phyloP scores from a whole-genome alignment of 768 basidiomycete genomes.

The Boletus reticuloceps region DNA sequence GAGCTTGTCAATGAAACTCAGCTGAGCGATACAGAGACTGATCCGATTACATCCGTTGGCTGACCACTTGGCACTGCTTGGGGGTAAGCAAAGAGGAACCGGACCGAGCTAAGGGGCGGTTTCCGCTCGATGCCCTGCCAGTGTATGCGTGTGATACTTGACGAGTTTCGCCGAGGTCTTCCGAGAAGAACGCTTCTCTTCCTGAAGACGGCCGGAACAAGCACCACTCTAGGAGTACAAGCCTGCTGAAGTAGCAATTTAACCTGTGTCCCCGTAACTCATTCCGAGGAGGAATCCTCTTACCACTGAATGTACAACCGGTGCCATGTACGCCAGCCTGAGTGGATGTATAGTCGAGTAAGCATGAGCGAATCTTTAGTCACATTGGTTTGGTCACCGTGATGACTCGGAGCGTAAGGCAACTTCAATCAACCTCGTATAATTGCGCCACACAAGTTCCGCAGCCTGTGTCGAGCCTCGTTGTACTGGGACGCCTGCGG shows the following conservation, averaged over 20 bases:
- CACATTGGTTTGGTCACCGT: background rate
- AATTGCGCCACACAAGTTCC: background rate
- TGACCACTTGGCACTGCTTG: background rate
- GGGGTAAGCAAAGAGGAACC: conserved; percentile 1
- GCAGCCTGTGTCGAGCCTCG: background rate
- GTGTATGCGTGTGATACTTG: background rate
- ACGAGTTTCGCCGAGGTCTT: conserved; percentile 10
- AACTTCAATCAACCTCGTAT: no score
- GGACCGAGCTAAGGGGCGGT: background rate
- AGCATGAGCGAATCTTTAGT: background rate
- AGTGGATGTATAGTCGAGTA: no score
- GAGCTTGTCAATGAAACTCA: conserved; percentile 5
- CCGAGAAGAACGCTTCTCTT: conserved; percentile 2
- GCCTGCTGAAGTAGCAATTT: background rate
- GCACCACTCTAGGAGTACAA: background rate
- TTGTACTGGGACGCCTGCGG: background rate
- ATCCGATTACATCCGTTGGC: conserved; percentile 17
- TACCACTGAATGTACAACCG: background rate
- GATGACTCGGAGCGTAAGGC: no score
- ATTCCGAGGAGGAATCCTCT: background rate
- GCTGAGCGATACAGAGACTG: conserved; percentile 4
- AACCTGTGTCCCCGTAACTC: background rate
- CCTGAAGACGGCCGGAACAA: conserved; percentile 17
- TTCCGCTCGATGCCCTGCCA: conserved; percentile 4
- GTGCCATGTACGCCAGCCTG: background rate